These are phyloP conservation scores for Termitomyces sp. DNA, from an alignment of 768 basidiomycete species.

Conservation along the genomic window DNA sequence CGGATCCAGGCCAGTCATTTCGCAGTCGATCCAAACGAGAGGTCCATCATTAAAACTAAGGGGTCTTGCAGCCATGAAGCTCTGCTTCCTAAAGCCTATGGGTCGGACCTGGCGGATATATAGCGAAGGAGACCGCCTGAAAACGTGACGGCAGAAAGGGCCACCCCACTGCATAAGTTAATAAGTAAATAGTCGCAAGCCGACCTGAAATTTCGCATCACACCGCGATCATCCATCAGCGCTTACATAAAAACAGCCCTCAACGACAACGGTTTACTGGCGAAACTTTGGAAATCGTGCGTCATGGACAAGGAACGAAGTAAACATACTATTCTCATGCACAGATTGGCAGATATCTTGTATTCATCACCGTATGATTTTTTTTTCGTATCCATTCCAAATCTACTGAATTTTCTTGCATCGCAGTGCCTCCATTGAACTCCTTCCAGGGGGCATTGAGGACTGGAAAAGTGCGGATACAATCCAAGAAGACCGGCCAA, in stretches of 20 bases:
- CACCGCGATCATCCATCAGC: too few relatives aligned
- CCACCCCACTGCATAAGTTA: constrained; percentile 9
- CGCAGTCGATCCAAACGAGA: constrained; percentile 82
- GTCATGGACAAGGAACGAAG: constrained; percentile 5
- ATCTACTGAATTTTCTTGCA: background rate
- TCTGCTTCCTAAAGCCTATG: background rate
- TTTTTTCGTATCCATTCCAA: background rate
- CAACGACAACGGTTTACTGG: background rate
- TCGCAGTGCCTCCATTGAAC: constrained; percentile 46
- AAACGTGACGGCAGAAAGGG: constrained; percentile 7
- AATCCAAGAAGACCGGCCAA: constrained; percentile 16
- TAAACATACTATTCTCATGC: constrained; percentile 10
- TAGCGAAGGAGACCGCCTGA: constrained; percentile 1
- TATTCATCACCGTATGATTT: constrained; percentile 20
- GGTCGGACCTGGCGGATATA: background rate
- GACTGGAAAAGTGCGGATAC: constrained; percentile 32
- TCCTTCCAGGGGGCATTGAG: constrained; percentile 51
- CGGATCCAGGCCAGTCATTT: constrained; percentile 77
- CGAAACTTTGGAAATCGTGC: background rate
- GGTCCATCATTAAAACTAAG: constrained; percentile 54
- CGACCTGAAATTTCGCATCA: background rate
- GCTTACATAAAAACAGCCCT: background rate
- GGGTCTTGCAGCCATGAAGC: constrained; percentile 16
- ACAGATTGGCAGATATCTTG: constrained; percentile 19
- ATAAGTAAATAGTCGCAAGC: background rate